These are phyloP conservation scores for Globisporangium mamillatum DNA, from an alignment of 352 stramenopile genomes.

Conservation along the genomic window DNA sequence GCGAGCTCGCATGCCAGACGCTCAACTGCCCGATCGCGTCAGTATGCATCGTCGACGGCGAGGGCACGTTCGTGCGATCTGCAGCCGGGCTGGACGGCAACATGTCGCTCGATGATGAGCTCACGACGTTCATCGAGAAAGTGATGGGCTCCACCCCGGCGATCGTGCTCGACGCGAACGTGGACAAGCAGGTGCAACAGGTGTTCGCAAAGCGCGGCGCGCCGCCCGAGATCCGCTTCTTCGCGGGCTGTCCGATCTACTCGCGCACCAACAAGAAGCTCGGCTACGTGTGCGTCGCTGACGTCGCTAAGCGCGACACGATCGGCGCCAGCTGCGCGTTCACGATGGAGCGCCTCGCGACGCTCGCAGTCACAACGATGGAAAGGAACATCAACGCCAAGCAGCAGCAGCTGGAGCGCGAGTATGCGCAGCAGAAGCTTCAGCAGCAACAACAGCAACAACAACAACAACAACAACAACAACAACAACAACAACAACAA, in stretches of 20 bases:
- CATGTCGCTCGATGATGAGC: conserved; percentile 47
- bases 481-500: conserved; percentile 2
- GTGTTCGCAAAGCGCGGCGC: conserved; percentile 44
- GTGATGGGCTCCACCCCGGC: conserved; percentile 76
- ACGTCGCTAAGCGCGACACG: conserved; percentile 71
- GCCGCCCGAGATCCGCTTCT: conserved; percentile 62
- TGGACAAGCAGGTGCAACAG: conserved; percentile 63
- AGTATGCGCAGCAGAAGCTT: conserved; percentile 17
- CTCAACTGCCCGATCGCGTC: conserved; percentile 76
- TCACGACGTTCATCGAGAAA: conserved; percentile 67
- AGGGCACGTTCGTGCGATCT: conserved; percentile 48
- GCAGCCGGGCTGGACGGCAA: conserved; percentile 49
- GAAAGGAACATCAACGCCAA: conserved; percentile 45
- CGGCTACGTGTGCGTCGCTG: conserved; percentile 76
- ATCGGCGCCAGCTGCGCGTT: conserved; percentile 70
- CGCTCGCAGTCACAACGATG: conserved; percentile 75
- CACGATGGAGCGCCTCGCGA: conserved; percentile 78
- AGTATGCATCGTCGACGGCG: conserved; percentile 61
- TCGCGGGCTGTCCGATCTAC: conserved; percentile 78
- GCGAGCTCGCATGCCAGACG: conserved; percentile 79
- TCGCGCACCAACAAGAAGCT: conserved; percentile 63
- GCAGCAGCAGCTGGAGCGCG: conserved; percentile 21
- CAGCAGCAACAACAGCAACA: conserved; percentile 18
- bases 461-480: conserved; percentile 15
- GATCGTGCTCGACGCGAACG: conserved; percentile 69